Percentiles rank a stretch among this genome's conserved stretches.
These are phyloP conservation scores for Ophiocordyceps robertsii DNA, from an alignment of 2,329 filamentous ascomycete species.

Conservation along the genomic window DNA sequence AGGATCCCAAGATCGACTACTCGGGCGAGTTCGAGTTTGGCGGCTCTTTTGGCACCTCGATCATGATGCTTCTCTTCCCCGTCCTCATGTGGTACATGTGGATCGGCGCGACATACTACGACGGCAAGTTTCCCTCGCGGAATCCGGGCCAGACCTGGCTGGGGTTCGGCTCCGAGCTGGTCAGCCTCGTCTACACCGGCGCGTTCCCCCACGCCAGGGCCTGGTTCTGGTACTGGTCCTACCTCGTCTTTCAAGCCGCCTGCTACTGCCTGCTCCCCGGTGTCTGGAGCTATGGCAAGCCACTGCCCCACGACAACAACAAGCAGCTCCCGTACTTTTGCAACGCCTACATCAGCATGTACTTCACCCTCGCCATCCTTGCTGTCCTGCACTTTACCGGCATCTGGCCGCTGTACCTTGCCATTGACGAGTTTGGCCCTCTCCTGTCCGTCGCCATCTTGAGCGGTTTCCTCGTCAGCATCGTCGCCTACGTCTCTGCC, in stretches of 20 bases:
- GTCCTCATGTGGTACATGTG: constrained; percentile 98
- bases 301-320: constrained; percentile 66
- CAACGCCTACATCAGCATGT: constrained; percentile 78
- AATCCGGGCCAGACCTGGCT: constrained; percentile 48
- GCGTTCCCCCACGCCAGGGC: constrained; percentile 73
- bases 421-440: constrained; percentile 91
- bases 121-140: constrained; percentile 65
- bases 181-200: constrained; percentile 61
- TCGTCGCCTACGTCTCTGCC: constrained; percentile 79
- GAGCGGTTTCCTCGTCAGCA: constrained; percentile 71
- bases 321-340: constrained; percentile 92
- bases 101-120: constrained; percentile 87
- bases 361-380: constrained; percentile 64
- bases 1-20: constrained; percentile 49
- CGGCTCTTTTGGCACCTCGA: constrained; percentile 62
- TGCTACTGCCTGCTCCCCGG: constrained; percentile 82
- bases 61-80: constrained; percentile 92
- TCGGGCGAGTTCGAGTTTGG: constrained; percentile 71
- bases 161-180: constrained; percentile 62
- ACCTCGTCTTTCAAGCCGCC: constrained; percentile 71
- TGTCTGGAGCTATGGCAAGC: constrained; percentile 77
- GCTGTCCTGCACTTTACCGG: constrained; percentile 68
- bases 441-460: constrained; percentile 87
- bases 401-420: constrained; percentile 76
- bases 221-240: constrained; percentile 91